A percentile compares a stretch with the other conserved stretches of the same genome.
phyloP scores from a whole-genome alignment of 306 rosid genomes.

The Sicyos edulis region DNA sequence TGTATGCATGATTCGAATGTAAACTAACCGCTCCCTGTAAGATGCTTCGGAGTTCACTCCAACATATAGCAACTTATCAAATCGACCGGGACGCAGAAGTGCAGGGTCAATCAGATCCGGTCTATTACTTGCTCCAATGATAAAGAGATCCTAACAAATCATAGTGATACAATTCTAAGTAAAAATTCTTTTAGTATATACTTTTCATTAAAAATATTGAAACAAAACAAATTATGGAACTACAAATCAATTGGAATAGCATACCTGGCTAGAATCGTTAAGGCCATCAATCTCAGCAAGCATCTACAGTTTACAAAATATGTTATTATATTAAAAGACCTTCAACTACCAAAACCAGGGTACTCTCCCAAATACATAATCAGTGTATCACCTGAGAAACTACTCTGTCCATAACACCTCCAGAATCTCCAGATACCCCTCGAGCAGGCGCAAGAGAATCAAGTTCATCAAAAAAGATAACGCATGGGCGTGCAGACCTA shows the following conservation, averaged over 20 bases:
- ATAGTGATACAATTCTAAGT: conserved; percentile 23
- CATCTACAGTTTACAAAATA: conserved; percentile 50
- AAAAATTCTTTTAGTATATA: conserved; percentile 4
- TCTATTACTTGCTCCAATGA: conserved; percentile 96
- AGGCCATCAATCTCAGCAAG: conserved; percentile 96
- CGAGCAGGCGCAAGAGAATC: conserved; percentile 98
- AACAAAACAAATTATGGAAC: background rate
- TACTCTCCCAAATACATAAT: background rate
- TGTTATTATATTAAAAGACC: conserved; percentile 24
- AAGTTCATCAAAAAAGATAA: conserved; percentile 90
- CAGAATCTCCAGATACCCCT: conserved; percentile 95
- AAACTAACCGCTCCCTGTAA: conserved; percentile 65
- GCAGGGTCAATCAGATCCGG: conserved; percentile 97
- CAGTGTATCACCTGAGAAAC: conserved; percentile 78
- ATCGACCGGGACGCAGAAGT: conserved; percentile 89
- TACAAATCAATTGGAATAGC: background rate
- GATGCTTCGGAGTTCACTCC: conserved; percentile 88
- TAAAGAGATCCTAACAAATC: conserved; percentile 69
- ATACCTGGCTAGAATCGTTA: conserved; percentile 84
- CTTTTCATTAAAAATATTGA: background rate
- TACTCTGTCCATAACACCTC: conserved; percentile 96
- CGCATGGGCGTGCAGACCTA: conserved; percentile 94
- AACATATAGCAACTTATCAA: conserved; percentile 83
- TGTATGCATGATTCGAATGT: background rate
- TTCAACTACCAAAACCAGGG: conserved; percentile 17